A percentile compares a stretch with the other conserved stretches of the same genome.
These are phyloP conservation scores for Colletotrichum sidae DNA, from an alignment of 2,329 filamentous ascomycete species.

Conservation along the genomic window DNA sequence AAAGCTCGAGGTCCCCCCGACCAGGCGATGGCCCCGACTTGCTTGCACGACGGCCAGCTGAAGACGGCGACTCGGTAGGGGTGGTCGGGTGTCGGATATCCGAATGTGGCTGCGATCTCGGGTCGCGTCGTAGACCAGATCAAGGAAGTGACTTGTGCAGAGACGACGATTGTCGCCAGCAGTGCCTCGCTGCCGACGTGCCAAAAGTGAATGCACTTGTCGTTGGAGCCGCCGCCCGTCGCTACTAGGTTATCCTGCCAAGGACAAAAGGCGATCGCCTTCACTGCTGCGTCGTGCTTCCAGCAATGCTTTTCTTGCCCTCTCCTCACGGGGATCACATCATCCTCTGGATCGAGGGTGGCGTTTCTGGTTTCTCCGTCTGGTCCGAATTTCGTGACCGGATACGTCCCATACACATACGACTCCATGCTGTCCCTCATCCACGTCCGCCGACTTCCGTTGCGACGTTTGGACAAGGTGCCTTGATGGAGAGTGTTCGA, in stretches of 20 bases:
- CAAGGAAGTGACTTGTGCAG: conserved; percentile 91
- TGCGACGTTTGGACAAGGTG: too few species aligned
- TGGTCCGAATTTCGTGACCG: too few species aligned
- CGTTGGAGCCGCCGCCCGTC: conserved; percentile 92
- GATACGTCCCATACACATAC: not conserved
- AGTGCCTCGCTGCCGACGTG: conserved; percentile 86
- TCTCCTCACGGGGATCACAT: conserved; percentile 60
- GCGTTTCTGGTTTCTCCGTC: too few species aligned
- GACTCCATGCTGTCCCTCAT: not conserved
- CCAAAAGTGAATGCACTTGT: conserved; percentile 96
- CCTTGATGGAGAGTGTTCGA: too few species aligned
- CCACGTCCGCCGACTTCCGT: too few species aligned
- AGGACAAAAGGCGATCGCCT: conserved; percentile 96
- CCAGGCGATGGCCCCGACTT: conserved; percentile 89
- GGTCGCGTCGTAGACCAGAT: conserved; percentile 88
- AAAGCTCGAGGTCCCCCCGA: conserved; percentile 82
- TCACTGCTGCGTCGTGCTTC: conserved; percentile 87
- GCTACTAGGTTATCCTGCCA: conserved; percentile 91
- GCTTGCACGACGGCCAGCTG: conserved; percentile 90
- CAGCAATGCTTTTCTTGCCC: conserved; percentile 78
- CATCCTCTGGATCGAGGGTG: conserved; percentile 42
- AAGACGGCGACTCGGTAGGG: conserved; percentile 91
- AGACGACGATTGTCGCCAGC: conserved; percentile 90
- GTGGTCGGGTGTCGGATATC: conserved; percentile 82
- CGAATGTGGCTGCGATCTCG: conserved; percentile 91